Evolutionary conservation across 805 yeast species (phyloP).

Genomic region (Starmerella bombicola): DNA sequence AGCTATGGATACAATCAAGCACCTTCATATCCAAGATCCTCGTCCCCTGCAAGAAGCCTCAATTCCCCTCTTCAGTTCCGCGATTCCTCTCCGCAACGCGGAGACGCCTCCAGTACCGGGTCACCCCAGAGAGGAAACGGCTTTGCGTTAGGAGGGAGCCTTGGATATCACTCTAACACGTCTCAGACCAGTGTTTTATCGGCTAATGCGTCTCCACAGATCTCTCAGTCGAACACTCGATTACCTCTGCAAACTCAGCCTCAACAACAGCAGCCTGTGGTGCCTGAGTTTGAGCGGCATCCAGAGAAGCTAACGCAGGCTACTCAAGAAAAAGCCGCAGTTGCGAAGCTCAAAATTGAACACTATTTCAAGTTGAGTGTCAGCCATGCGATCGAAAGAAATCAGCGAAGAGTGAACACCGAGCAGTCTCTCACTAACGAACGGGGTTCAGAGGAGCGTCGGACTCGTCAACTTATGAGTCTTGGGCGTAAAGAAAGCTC

Average conservation of each 20-base stretch:
- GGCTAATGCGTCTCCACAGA: background rate
- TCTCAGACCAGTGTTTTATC: constrained; percentile 16
- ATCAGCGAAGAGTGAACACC: constrained; percentile 76
- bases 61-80: constrained; percentile 17
- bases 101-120: background rate
- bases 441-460: constrained; percentile 73
- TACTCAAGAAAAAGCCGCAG: constrained; percentile 74
- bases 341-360: constrained; percentile 68
- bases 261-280: constrained; percentile 1
- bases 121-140: constrained; percentile 10
- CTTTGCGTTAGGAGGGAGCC: constrained; percentile 1
- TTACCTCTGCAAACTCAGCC: constrained; percentile 3
- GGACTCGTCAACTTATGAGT: constrained; percentile 64
- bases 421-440: constrained; percentile 61
- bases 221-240: background rate
- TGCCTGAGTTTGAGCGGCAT: constrained; percentile 46
- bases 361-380: constrained; percentile 78
- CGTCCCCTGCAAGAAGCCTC: constrained; percentile 15
- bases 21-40: constrained; percentile 6
- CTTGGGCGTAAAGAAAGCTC: constrained; percentile 84
- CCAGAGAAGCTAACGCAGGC: constrained; percentile 64
- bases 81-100: constrained; percentile 13
- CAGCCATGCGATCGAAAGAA: constrained; percentile 86
- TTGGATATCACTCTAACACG: constrained; percentile 14
- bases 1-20: constrained; percentile 10